Base-by-base conservation (phyloP, 257 asterid genomes). In the Jaltomata sinuosa region DNA sequence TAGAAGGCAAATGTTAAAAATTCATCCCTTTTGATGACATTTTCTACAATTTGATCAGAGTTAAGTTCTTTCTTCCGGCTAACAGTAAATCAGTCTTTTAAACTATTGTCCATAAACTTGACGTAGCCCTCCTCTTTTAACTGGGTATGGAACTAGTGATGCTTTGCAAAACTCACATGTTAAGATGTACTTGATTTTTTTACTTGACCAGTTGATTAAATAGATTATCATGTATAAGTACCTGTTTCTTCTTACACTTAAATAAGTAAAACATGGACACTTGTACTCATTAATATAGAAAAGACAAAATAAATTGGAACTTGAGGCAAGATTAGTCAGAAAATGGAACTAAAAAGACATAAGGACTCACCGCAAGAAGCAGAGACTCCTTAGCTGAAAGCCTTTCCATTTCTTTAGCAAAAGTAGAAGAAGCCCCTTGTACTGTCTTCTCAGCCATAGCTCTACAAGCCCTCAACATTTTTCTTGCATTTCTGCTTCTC, bases 341-440 rank as follows among this genome's bases (percentile, higher is more conserved):
- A 50, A 12, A 53, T 31, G 54, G 2, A n/a, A 25, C 9, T 32
- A 55, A n/a, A 52, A 62, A 47, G 54, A 69, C 40, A 42, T 62
- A 57, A 84, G 45, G 55, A 62, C 91, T 85, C 68, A 96, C 99
- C 77, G 98, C 94, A 18, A 93, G 92, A 87, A 96, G 98, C 54
- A 96, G 90, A 64, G 98, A 94, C 87, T 96, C 98, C 87, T 96
- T 96, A 78, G 99, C 98, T 47, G 98, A 90, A 53, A 96, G 93
- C 71, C 99, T 92, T 71, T 94, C 97, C 94, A 96, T 96, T 82
- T 94, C 98, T 84, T 92, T 93, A 83, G 98, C 97, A 88, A 92
- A 96, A 83, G 94, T 94, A 86, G 98, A 92, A 8, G 97, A 88
- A 64, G 99, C 90, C 8, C 93, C 98, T 88, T 92, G 95, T 52